Base-by-base conservation (phyloP, 306 rosid genomes). In the Cercis canadensis region DNA sequence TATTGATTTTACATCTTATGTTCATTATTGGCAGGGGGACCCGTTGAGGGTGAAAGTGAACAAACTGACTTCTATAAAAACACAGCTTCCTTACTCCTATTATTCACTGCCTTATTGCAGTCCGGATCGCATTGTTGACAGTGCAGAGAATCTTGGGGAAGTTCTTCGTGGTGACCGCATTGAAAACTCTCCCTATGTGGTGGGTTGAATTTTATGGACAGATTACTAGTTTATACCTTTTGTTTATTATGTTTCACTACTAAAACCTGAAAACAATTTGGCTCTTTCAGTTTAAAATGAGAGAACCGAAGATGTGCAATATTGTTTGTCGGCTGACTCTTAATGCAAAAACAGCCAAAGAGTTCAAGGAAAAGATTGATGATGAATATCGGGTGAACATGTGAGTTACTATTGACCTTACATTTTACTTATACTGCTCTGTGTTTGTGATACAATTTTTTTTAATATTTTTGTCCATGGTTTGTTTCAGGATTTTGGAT, bases 71-170 rank as follows among this genome's bases (percentile, higher is more conserved):
- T 87, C 92, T 57, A 87, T 85, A 31, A 87, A 81, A 62, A 85
- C 92, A 21, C 92, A 85, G 82, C 86, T 87, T 61, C 92, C 92
- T 2, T 87, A 85, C 80, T 83, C 90, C 4, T 87, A 78, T 70
- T 85, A 87, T 78, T 80, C 92, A 34, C 88, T 87, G 64, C 86
- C 87, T 4, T 87, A 82, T 62, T 87, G 92, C 77, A 63, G 15
- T 47, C 92, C 92, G 11, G 58, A 80, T 49, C 65, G 10, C 29
- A 87, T 87, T 65, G 77, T 85, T 45, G 92, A 87, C 72, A 85
- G 90, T 69, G 92, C 90, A 50, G 92, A 87, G 85, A 87, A 87
- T 85, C 92, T 87, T 6, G 92, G 92, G 58, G 92, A 87, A 66
- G 88, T 87, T 66, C 92, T 87, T 70, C 90, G 92, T 45, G 92